These are phyloP conservation scores for Xylaria sp. DNA, from an alignment of 495 filamentous ascomycete species.

Conservation along the genomic window DNA sequence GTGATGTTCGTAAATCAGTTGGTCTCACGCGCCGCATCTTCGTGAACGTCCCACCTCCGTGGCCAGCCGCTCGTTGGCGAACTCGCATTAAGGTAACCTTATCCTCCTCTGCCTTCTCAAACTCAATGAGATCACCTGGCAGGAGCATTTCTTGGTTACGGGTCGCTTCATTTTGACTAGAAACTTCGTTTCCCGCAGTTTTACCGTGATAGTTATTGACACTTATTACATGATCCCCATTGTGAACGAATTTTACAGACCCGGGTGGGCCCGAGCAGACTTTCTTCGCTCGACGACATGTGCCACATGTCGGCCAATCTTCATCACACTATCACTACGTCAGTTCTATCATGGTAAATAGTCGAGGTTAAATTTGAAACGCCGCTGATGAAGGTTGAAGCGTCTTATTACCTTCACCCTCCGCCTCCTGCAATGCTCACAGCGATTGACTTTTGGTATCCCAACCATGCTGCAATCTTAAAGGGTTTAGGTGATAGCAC, in stretches of 20 bases:
- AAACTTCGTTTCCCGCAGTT: background rate
- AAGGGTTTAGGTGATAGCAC: background rate
- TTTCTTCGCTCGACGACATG: background rate
- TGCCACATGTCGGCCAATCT: conserved; percentile 7
- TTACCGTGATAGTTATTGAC: background rate
- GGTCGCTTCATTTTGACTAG: background rate
- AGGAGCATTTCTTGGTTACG: background rate
- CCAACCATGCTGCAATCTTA: conserved; percentile 1
- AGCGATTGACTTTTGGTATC: conserved; percentile 11
- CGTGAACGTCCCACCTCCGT: background rate
- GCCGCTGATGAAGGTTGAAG: background rate
- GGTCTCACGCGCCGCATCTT: background rate
- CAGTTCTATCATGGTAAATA: background rate
- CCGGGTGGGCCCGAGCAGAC: background rate
- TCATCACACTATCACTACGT: background rate
- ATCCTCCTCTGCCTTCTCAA: background rate
- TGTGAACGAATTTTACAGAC: background rate
- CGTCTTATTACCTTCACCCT: conserved; percentile 1
- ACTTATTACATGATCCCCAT: background rate
- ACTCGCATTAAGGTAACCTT: background rate
- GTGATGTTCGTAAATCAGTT: background rate
- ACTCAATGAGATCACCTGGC: background rate
- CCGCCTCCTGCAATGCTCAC: background rate
- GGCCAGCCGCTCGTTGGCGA: background rate
- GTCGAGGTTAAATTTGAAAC: background rate